Conservation (phyloP, 2,329 filamentous ascomycete species). For the Epichloe uncinata region DNA sequence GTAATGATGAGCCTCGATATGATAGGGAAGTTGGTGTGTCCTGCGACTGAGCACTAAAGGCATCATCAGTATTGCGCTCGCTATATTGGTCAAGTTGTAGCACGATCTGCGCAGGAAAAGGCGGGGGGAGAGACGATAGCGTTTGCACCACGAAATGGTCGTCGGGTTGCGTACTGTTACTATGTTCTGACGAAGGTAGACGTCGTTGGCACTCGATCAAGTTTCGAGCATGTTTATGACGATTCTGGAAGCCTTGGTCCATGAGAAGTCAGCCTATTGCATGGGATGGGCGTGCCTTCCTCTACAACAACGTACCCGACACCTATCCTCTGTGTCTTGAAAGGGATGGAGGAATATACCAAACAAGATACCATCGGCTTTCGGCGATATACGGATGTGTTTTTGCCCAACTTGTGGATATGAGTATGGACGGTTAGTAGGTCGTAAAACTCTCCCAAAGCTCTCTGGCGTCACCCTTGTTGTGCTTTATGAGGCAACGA, state of each 20-base stretch:
- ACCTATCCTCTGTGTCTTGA: not conserved
- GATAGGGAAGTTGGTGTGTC: too few relatives aligned
- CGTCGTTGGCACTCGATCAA: not conserved
- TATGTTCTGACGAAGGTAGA: not conserved
- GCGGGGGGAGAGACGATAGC: too few relatives aligned
- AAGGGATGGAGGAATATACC: too few relatives aligned
- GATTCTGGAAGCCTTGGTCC: conserved; percentile 8
- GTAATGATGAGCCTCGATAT: too few relatives aligned
- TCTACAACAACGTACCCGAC: conserved; percentile 4
- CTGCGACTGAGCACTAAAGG: too few relatives aligned
- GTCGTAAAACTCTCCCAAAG: conserved; percentile 1
- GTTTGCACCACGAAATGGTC: not conserved
- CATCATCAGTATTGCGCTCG: too few relatives aligned
- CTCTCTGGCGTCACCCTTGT: conserved; percentile 1
- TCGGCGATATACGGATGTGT: conserved; percentile 3
- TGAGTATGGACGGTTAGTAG: conserved; percentile 4
- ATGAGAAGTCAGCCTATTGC: conserved; percentile 11
- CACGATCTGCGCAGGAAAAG: not conserved
- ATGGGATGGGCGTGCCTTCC: conserved; percentile 14
- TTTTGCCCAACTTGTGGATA: conserved; percentile 7
- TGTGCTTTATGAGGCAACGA: not conserved
- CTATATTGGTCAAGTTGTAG: not conserved
- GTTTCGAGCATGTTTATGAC: conserved; percentile 6
- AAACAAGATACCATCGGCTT: conserved; percentile 5
- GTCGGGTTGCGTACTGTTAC: not conserved